Evolutionary conservation across 495 filamentous ascomycete genomes (phyloP), one percentile per base, ranked within the genome.

Genomic region (Jackrogersella multiformis): DNA sequence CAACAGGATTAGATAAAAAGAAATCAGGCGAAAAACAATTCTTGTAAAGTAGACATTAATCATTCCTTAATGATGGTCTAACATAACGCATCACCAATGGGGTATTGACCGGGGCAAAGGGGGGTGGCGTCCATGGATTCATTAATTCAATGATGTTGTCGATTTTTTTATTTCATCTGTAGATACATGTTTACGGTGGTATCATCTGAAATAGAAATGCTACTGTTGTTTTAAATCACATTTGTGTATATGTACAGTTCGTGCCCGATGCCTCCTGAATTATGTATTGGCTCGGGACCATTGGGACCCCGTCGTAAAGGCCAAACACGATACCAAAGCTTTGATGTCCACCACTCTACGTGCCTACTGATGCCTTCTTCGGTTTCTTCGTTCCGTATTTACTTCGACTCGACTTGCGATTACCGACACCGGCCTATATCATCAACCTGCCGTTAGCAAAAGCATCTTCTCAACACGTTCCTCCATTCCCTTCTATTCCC

Each of bases 321-420:
- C 16, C 15, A 24, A 15, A 42, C n/a, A n/a, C 15, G 0, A n/a
- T 32, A 0, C 16, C n/a, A 32, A 23, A 24, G 10, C 24, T 48
- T 34, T 10, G 21, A 28, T 28, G 30, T 38, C 24, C n/a, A n/a
- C 2, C 20, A 5, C n/a, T 39, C 30, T 67, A 75, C 45, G 60
- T 9, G 35, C 81, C 80, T 26, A 84, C 81, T 12, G 80, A 73
- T 41, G 85, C 82, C 72, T 85, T 86, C 88, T 97, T 97, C 1
- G 95, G 94, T 81, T 97, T 98, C 88, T 99, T 99, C 12, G 96
- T 96, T 61, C 95, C 95, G 72, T 96, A 99, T 82, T 99, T 99
- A 58, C 92, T 96, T 72, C 95, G 86, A 75, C 90, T 91, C 2
- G 87, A 91, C 76, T 89, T 83, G 54, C 95, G 84, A 73, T 87